Base-by-base conservation (phyloP, 345 rosid genomes). In the Ricinus communis region DNA sequence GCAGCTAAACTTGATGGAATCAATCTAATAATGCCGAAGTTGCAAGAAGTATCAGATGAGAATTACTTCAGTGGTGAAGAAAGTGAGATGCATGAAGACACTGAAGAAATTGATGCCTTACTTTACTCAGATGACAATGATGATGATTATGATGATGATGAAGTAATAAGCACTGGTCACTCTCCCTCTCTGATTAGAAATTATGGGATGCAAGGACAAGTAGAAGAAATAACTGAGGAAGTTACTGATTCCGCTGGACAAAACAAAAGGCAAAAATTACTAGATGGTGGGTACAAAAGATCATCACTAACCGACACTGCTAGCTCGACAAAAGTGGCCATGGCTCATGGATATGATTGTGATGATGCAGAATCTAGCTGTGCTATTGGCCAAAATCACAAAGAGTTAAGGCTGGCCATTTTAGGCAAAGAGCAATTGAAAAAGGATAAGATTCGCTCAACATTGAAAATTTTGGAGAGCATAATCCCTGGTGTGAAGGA, bases 181-280 rank as follows among this genome's bases (percentile, higher is more conserved):
- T 74, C 72, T n/a, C 77, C 77, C 24, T 13, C 41, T 30, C 25
- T 28, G 60, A 27, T 68, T 59, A 62, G 38, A 58, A 57, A 60
- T 51, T n/a, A 38, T 52, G 62, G 33, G 31, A 67, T 14, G 27
- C 67, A 27, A 74, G 71, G 36, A 16, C 62, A 60, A 41, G 61
- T 40, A n/a, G 72, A 53, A 30, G 72, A 27, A 50, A 67, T 61
- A 62, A 51, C 74, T 36, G 88, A 86, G 85, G 91, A 81, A 77
- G 84, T 82, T 65, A 80, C 76, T 71, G 84, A 87, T 80, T 79
- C 82, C 76, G 74, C 78, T 75, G 69, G 84, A 72, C 90, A 87
- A 67, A 79, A 71, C 77, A 93, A 86, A 82, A 89, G 77, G 68
- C 77, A 25, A 43, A 74, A 74, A 60, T 60, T 66, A 55, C 52